These are phyloP conservation scores for Phytophthora lateralis DNA, from an alignment of 352 stramenopile species.

Conservation along the genomic window DNA sequence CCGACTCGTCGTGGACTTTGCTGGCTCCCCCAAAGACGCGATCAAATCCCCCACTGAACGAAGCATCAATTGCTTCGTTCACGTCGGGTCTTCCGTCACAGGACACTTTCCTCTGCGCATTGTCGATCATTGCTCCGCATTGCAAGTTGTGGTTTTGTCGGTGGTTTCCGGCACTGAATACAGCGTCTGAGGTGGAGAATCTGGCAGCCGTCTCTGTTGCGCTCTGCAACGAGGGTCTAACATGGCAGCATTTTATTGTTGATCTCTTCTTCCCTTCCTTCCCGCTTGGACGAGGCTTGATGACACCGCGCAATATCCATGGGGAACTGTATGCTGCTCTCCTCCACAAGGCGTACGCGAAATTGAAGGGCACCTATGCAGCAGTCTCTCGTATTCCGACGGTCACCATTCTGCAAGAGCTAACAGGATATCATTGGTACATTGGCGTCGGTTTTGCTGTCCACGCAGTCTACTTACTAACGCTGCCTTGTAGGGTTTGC, in stretches of 20 bases:
- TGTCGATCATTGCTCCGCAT: slow-evolving; percentile 31
- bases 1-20: slow-evolving; percentile 39
- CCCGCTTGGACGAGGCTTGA: slow-evolving; percentile 35
- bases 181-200: slow-evolving; percentile 6
- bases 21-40: background rate
- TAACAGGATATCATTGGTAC: slow-evolving; percentile 55
- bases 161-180: slow-evolving; percentile 31
- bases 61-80: slow-evolving; percentile 10
- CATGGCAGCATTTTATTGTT: slow-evolving; percentile 44
- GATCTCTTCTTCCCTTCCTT: slow-evolving; percentile 56
- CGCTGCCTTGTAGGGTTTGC: slow-evolving; percentile 13
- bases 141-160: slow-evolving; percentile 23
- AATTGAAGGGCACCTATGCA: slow-evolving; percentile 52
- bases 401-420: slow-evolving; percentile 42
- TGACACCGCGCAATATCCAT: slow-evolving; percentile 23
- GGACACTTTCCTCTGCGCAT: slow-evolving; percentile 37
- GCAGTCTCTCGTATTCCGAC: slow-evolving; percentile 29
- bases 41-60: background rate
- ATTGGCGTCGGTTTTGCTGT: background rate
- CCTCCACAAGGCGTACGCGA: slow-evolving; percentile 68
- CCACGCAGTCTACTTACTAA: slow-evolving; percentile 2
- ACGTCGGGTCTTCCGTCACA: slow-evolving; percentile 37
- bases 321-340: slow-evolving; percentile 47
- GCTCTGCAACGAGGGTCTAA: slow-evolving; percentile 35
- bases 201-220: slow-evolving; percentile 21